A percentile compares a stretch with the other conserved stretches of the same genome.
Evolutionary conservation across 345 rosid genomes (phyloP).

Genomic region (Adansonia digitata): DNA sequence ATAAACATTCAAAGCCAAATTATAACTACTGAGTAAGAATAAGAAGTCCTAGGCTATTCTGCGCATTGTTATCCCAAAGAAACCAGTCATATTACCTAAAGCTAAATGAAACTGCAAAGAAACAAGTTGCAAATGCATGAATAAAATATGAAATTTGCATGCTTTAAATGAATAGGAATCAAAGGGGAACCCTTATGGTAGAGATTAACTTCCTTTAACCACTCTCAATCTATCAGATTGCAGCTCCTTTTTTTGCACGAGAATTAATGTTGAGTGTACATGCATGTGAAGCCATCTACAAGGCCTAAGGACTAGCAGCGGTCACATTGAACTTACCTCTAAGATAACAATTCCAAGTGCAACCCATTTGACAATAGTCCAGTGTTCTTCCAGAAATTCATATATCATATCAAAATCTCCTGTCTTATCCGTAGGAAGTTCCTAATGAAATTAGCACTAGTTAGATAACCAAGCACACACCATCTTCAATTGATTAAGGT

Average conservation of each 20-base stretch:
- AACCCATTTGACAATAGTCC: constrained; percentile 82
- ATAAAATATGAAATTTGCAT: neutral
- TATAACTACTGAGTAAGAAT: neutral
- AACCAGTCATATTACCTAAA: constrained; percentile 8
- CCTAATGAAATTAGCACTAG: constrained; percentile 35
- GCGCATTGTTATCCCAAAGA: neutral
- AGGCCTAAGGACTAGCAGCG: neutral
- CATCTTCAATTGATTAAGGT: constrained; percentile 5
- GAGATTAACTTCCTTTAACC: neutral
- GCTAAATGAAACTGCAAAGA: neutral
- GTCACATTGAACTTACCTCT: constrained; percentile 52
- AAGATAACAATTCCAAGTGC: constrained; percentile 83
- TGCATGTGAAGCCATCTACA: neutral
- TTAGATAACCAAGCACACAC: neutral
- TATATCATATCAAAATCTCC: constrained; percentile 73
- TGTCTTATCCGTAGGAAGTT: constrained; percentile 77
- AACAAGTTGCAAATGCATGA: neutral
- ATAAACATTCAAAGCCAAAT: neutral
- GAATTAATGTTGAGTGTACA: neutral
- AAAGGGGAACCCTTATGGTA: neutral
- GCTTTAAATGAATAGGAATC: neutral
- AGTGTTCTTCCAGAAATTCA: constrained; percentile 67
- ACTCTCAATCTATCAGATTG: neutral
- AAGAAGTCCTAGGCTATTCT: neutral
- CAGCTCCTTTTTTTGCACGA: neutral